These are phyloP conservation scores for Alternaria gaisen DNA, from an alignment of 2,329 filamentous ascomycete genomes.

Conservation along the genomic window DNA sequence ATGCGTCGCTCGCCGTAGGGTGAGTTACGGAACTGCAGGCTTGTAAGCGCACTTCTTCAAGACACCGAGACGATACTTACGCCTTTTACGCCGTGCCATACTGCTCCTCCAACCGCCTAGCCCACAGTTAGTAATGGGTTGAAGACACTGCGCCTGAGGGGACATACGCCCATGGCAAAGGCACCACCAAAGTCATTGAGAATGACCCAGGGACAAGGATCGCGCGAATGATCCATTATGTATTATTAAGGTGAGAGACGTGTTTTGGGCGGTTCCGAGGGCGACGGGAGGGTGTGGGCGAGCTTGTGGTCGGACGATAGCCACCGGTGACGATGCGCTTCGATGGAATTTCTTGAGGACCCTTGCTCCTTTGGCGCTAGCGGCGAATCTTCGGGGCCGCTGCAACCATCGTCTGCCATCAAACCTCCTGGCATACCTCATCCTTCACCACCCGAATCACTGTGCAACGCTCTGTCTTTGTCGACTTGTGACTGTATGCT, in stretches of 20 bases:
- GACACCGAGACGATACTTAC: slow-evolving; percentile 61
- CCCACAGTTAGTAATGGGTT: slow-evolving; percentile 20
- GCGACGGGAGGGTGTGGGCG: slow-evolving; percentile 26
- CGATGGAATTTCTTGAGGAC: slow-evolving; percentile 40
- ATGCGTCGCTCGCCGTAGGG: slow-evolving; percentile 91
- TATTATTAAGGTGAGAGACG: slow-evolving; percentile 2
- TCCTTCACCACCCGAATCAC: not conserved
- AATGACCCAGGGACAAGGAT: slow-evolving; percentile 96
- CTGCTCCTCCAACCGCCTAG: slow-evolving; percentile 59
- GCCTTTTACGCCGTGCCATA: slow-evolving; percentile 98
- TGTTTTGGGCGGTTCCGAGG: not conserved
- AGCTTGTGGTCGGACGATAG: slow-evolving; percentile 21
- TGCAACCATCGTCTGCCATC: slow-evolving; percentile 6
- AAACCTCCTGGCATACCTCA: not conserved
- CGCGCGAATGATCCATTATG: slow-evolving; percentile 90
- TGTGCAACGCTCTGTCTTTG: too few species aligned
- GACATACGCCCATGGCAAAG: slow-evolving; percentile 91
- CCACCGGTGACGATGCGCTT: slow-evolving; percentile 38
- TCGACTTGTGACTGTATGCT: not conserved
- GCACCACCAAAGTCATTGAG: slow-evolving; percentile 98
- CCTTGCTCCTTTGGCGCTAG: slow-evolving; percentile 21
- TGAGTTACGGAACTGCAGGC: slow-evolving; percentile 47
- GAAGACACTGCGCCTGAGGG: slow-evolving; percentile 8
- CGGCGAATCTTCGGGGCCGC: slow-evolving; percentile 31
- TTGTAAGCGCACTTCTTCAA: slow-evolving; percentile 18